Percentiles rank a stretch among this genome's conserved stretches.
Evolutionary conservation across 768 basidiomycete genomes (phyloP).

Genomic region (Amanita molliuscula): DNA sequence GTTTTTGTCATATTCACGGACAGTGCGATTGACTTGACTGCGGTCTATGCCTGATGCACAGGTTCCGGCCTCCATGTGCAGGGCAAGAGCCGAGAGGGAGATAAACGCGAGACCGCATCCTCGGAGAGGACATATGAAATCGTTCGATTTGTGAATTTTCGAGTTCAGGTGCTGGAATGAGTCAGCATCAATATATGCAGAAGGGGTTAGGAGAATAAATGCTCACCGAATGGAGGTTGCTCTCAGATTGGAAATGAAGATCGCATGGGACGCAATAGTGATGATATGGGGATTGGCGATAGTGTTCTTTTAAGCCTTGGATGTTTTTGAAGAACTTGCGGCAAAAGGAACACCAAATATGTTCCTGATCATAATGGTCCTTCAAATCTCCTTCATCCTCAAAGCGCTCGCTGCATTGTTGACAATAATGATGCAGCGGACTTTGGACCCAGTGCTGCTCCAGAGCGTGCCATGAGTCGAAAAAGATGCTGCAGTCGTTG

Average conservation of each 20-base stretch:
- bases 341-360: slow-evolving; percentile 36
- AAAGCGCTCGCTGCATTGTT: slow-evolving; percentile 38
- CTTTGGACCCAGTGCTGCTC: slow-evolving; percentile 45
- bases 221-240: slow-evolving; percentile 21
- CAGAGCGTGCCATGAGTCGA: slow-evolving; percentile 28
- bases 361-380: slow-evolving; percentile 35
- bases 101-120: slow-evolving; percentile 35
- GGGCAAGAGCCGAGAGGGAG: slow-evolving; percentile 41
- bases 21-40: slow-evolving; percentile 28
- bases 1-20: slow-evolving; percentile 31
- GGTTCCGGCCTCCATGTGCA: slow-evolving; percentile 55
- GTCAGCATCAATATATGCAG: not conserved
- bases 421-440: slow-evolving; percentile 40
- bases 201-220: no score
- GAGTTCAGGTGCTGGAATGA: slow-evolving; percentile 40
- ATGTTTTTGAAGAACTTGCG: slow-evolving; percentile 28
- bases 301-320: slow-evolving; percentile 34
- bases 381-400: slow-evolving; percentile 19
- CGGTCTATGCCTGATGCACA: slow-evolving; percentile 41
- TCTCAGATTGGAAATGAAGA: slow-evolving; percentile 29
- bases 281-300: slow-evolving; percentile 37
- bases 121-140: slow-evolving; percentile 24
- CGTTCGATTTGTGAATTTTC: slow-evolving; percentile 32
- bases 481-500: slow-evolving; percentile 33
- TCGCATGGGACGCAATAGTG: slow-evolving; percentile 40